Base-by-base conservation (phyloP, 2,329 filamentous ascomycete species). In the Metarhizium brunneum region DNA sequence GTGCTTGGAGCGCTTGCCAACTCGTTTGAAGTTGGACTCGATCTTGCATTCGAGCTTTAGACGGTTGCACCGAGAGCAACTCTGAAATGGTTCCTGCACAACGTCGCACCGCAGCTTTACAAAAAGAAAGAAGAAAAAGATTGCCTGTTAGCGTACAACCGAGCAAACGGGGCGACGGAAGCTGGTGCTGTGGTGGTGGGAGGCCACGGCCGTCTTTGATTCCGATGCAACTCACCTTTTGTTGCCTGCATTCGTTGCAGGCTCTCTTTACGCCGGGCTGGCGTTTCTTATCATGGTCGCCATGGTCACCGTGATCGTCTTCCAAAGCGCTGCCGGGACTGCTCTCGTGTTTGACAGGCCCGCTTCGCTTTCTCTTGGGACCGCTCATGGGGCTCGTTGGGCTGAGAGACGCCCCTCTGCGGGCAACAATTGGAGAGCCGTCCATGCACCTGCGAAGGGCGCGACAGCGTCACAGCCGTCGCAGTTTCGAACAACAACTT, bases 31-130 rank as follows among this genome's bases (percentile, higher is more conserved):
- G 70, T 91, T 90, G 65, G 87, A 88, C 70, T 92, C 88, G 70
- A 94, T 92, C 70, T 90, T 89, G 77, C 89, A 94, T 59, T 86
- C 82, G 58, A 92, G 84, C 71, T 87, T 88, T 66, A 92, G 81
- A 64, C 90, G 88, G 67, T 82, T 82, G 73, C 89, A 94, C 56
- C 89, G 81, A 54, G 85, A 85, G 74, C 89, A 94, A 64, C 83
- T 83, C 64, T 84, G 81, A 69, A 91, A 92, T 18, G 88, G 88
- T 32, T 90, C 87, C 71, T 91, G 87, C 63, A 88, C 77, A 62
- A 92, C 88, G 76, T 92, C 88, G 78, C 89, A 94, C 66, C 88
- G 86, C 59, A 92, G 76, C 88, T 90, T 67, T 20, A 20, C 47
- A 25, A n/a, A 18, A n/a, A 35, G 25, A 8, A 8, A 20, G 4